These are phyloP conservation scores for Neurospora pannonica DNA, from an alignment of 495 filamentous ascomycete genomes.

Conservation along the genomic window DNA sequence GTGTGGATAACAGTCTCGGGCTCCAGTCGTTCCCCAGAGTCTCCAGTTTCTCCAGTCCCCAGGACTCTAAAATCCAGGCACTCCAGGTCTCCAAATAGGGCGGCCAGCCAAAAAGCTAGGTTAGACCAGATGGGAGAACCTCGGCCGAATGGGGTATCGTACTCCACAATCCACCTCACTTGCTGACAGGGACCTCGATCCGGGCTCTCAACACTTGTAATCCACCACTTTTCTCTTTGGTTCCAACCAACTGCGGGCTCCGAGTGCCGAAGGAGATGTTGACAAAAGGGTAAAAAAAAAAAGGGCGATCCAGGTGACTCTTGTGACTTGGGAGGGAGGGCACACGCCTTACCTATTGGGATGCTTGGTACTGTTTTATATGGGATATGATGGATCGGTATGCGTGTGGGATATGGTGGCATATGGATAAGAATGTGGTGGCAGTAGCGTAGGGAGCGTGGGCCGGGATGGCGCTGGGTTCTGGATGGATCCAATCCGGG, in stretches of 20 bases:
- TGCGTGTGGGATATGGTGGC: background rate
- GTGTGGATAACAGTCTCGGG: background rate
- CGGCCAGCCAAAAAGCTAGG: background rate
- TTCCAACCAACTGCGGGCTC: background rate
- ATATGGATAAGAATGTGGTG: background rate
- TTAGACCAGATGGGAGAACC: background rate
- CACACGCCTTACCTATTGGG: background rate
- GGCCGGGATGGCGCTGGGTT: background rate
- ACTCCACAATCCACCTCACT: background rate
- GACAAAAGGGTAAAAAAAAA: background rate
- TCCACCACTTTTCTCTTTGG: background rate
- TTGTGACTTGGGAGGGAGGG: conserved; percentile 1
- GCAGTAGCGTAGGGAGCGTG: background rate
- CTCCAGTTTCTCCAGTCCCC: background rate
- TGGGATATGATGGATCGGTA: background rate
- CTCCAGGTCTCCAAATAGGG: background rate
- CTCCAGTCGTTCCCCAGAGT: background rate
- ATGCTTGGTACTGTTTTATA: background rate
- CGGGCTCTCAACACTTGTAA: background rate
- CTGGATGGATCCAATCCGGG: background rate
- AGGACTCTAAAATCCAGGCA: background rate
- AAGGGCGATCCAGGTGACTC: conserved; percentile 3
- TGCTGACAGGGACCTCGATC: background rate
- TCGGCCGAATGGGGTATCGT: background rate
- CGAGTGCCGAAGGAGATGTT: background rate